Percentiles rank a stretch among this genome's conserved stretches.
Conservation (phyloP, 331 rosid genomes). For the Saraca asoca region DNA sequence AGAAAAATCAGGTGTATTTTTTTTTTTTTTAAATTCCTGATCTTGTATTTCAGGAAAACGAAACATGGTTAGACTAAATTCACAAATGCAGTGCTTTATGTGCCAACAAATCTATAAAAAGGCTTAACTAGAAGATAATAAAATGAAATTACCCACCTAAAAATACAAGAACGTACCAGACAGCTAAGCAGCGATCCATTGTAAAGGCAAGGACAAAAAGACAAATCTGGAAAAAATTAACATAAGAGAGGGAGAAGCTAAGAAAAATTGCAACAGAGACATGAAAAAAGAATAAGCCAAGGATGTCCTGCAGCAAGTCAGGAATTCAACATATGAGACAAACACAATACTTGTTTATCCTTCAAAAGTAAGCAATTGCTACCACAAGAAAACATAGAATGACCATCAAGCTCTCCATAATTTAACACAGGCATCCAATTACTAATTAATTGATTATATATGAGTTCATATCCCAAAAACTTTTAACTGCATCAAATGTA, state of each 20-base stretch:
- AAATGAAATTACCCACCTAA: constrained; percentile 58
- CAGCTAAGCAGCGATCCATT: constrained; percentile 73
- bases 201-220: constrained; percentile 63
- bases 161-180: constrained; percentile 67
- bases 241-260: constrained; percentile 25
- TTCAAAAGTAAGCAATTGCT: constrained; percentile 19
- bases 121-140: constrained; percentile 15
- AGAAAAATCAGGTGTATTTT: not conserved
- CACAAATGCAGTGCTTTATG: not conserved
- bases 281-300: constrained; percentile 23
- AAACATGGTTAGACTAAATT: constrained; percentile 17
- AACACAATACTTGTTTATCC: constrained; percentile 18
- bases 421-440: not conserved
- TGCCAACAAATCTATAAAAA: not conserved
- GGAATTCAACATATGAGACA: constrained; percentile 25
- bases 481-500: constrained; percentile 8
- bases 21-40: not conserved
- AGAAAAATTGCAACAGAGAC: constrained; percentile 23
- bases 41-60: constrained; percentile 21
- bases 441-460: not conserved
- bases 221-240: constrained; percentile 64
- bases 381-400: not conserved
- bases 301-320: constrained; percentile 1
- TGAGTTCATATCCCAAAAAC: not conserved
- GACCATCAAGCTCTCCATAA: constrained; percentile 2